phyloP scores from a whole-genome alignment of 2,329 filamentous ascomycete genomes.

The Colletotrichum sp. region DNA sequence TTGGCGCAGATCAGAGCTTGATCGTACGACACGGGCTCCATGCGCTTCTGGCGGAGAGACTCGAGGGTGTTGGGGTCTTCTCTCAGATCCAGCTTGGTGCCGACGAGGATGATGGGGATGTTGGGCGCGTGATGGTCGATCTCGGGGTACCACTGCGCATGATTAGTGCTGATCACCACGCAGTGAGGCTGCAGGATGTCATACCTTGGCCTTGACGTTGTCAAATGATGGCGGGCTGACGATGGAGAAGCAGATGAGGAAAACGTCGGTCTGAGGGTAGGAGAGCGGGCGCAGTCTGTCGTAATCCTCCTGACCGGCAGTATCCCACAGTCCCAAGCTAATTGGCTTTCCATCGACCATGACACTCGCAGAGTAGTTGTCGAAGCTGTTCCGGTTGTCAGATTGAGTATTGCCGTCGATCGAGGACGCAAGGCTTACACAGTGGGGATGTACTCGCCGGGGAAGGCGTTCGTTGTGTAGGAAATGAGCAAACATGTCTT shows the following conservation, averaged over 20 bases:
- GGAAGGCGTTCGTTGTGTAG: conserved; percentile 99
- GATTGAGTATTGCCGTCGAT: neutral
- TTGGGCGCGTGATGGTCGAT: conserved; percentile 96
- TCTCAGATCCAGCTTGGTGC: conserved; percentile 94
- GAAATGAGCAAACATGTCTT: conserved; percentile 99
- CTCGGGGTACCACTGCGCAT: conserved; percentile 87
- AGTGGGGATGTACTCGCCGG: conserved; percentile 99
- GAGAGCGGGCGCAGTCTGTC: conserved; percentile 93
- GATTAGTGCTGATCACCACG: conserved; percentile 2
- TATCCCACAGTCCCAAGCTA: conserved; percentile 97
- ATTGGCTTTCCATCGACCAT: conserved; percentile 99
- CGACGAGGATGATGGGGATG: conserved; percentile 95
- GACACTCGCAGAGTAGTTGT: conserved; percentile 98
- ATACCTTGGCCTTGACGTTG: conserved; percentile 98
- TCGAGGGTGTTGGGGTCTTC: conserved; percentile 86
- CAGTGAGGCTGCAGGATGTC: conserved; percentile 26
- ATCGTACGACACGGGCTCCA: conserved; percentile 96
- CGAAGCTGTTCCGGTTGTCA: conserved; percentile 67
- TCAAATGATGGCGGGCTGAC: conserved; percentile 98
- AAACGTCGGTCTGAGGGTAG: conserved; percentile 98
- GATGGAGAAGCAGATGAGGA: conserved; percentile 98
- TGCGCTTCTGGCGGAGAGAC: conserved; percentile 85
- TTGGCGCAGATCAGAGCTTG: conserved; percentile 88
- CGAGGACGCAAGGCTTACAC: conserved; percentile 66
- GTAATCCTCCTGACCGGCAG: conserved; percentile 98